These are phyloP conservation scores for Aspergillus tubingensis DNA, from an alignment of 2,329 filamentous ascomycete genomes.

Conservation along the genomic window DNA sequence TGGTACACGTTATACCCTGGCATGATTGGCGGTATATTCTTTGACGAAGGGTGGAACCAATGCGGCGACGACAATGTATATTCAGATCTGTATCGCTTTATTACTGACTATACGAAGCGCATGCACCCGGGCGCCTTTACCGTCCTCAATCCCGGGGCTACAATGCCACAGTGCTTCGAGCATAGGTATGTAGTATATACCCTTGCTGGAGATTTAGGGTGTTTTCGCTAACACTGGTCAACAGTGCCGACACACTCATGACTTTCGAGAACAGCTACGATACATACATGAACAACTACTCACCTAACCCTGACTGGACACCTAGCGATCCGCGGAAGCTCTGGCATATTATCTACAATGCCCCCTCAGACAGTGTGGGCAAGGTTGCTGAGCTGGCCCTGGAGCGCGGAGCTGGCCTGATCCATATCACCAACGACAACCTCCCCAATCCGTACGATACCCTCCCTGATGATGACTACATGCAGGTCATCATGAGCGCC, in stretches of 20 bases:
- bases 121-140: slow-evolving; percentile 15
- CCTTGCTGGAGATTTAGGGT: not conserved
- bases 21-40: too few species aligned
- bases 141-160: slow-evolving; percentile 15
- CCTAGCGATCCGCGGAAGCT: slow-evolving; percentile 31
- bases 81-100: too few species aligned
- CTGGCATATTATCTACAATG: slow-evolving; percentile 36
- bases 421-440: slow-evolving; percentile 18
- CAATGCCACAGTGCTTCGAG: slow-evolving; percentile 30
- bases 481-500: slow-evolving; percentile 15
- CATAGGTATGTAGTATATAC: slow-evolving; percentile 16
- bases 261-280: slow-evolving; percentile 32
- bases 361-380: slow-evolving; percentile 19
- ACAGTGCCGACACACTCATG: slow-evolving; percentile 31
- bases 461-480: slow-evolving; percentile 16
- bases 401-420: slow-evolving; percentile 14
- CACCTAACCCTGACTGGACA: slow-evolving; percentile 26
- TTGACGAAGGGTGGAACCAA: too few species aligned
- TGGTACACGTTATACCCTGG: too few species aligned
- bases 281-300: slow-evolving; percentile 24
- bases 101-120: slow-evolving; percentile 13
- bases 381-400: slow-evolving; percentile 12
- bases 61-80: too few species aligned
- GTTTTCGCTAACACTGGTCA: not conserved
- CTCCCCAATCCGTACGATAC: slow-evolving; percentile 20